phyloP scores from a whole-genome alignment of 768 basidiomycete species.

The Tricholoma terreum region DNA sequence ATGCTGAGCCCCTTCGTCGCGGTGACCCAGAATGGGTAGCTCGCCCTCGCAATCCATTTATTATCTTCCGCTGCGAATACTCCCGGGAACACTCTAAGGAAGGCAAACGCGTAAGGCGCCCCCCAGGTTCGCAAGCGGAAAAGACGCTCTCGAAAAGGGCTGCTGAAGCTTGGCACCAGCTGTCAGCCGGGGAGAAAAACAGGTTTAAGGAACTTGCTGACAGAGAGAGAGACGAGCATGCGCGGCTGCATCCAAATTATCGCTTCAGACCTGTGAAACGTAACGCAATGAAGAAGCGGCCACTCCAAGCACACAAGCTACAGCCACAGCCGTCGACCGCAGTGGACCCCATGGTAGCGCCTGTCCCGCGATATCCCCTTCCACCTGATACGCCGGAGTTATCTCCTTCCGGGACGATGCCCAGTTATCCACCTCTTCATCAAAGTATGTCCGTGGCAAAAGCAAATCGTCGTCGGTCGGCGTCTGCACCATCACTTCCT shows the following conservation, averaged over 20 bases:
- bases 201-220: constrained; percentile 54
- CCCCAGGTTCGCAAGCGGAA: constrained; percentile 35
- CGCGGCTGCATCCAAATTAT: constrained; percentile 57
- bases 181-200: constrained; percentile 45
- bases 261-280: constrained; percentile 57
- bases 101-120: constrained; percentile 32
- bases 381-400: neutral
- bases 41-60: constrained; percentile 68
- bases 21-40: constrained; percentile 59
- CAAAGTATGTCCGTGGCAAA: constrained; percentile 18
- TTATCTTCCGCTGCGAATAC: constrained; percentile 70
- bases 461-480: constrained; percentile 26
- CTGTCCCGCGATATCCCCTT: constrained; percentile 7
- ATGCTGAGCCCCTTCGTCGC: constrained; percentile 31
- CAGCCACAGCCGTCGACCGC: constrained; percentile 8
- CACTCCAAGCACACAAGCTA: constrained; percentile 18
- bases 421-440: constrained; percentile 1
- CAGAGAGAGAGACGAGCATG: constrained; percentile 55
- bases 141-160: constrained; percentile 76
- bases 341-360: neutral
- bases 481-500: constrained; percentile 31
- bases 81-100: constrained; percentile 42
- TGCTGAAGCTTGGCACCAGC: constrained; percentile 68
- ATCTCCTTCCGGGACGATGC: neutral
- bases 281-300: constrained; percentile 24